Evolutionary conservation across 805 yeast genomes (phyloP), one percentile per base, ranked within the genome.

Genomic region (Candida maltosa): DNA sequence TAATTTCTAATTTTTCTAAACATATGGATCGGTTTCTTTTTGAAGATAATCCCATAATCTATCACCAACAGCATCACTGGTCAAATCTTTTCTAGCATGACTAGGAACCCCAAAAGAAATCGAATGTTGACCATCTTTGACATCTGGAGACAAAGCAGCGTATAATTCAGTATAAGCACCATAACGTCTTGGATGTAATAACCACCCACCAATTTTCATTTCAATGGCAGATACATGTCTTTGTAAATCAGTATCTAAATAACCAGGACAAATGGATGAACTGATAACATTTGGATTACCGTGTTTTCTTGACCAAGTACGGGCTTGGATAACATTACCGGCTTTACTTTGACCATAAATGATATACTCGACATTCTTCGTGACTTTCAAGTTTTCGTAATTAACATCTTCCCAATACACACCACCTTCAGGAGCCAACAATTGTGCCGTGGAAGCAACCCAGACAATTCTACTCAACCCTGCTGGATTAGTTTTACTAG

Each of bases 311-410:
- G 60, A 43, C 68, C 70, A 70, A 29, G 53, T 48, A 11, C 51
- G 47, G 1, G 70, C 52, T 44, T 63, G 65, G 29, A 60, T 54
- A 18, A 61, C 44, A 34, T 57, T 56, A 21, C 62, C 56, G 1
- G 74, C 71, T 50, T 74, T 74, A 18, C 70, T 59, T 46, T 69
- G 72, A 4, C 63, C 68, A 44, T 74, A 70, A 9, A 46, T 22
- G 48, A 46, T 16, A 47, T 45, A 5, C 33, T 24, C 11, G 4
- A 17, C 15, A 10, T 26, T 22, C 12, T 36, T 37, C 43, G 40
- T 22, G 4, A 16, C 17, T 15, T 32, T 32, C 16, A 38, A 37
- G 30, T 44, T 46, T 26, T 49, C 52, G 40, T 42, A 40, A 30
- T 51, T 49, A 26, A 62, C 48, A 37, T 63, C 64, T 30, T 55